These are phyloP conservation scores for Xylaria scruposa DNA, from an alignment of 495 filamentous ascomycete genomes.

Conservation along the genomic window DNA sequence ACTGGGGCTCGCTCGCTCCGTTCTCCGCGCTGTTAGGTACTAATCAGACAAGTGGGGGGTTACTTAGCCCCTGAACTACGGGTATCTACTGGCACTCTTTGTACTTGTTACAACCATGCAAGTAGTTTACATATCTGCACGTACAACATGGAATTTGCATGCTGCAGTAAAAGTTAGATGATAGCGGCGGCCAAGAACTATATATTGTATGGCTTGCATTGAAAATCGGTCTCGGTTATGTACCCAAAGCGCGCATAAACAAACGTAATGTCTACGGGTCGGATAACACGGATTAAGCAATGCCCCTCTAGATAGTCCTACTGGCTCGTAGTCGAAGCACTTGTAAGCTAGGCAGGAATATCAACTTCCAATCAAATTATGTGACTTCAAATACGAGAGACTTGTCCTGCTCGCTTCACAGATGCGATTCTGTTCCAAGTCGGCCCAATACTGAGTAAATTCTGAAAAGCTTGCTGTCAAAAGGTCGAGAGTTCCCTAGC, in stretches of 20 bases:
- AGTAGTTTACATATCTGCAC: background rate
- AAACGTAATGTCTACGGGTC: background rate
- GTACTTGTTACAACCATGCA: background rate
- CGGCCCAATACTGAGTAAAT: background rate
- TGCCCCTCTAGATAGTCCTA: background rate
- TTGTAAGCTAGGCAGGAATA: background rate
- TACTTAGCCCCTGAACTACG: slow-evolving; percentile 4
- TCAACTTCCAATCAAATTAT: background rate
- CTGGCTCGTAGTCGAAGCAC: background rate
- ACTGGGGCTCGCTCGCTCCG: background rate
- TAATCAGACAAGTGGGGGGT: background rate
- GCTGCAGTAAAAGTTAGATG: background rate
- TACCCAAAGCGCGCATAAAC: background rate
- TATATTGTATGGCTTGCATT: background rate
- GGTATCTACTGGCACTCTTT: background rate
- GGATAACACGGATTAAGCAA: slow-evolving; percentile 11
- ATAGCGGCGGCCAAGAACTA: background rate
- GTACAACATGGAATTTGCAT: background rate
- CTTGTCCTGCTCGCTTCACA: background rate
- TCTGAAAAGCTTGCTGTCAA: background rate
- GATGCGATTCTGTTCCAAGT: background rate
- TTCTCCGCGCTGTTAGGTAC: background rate
- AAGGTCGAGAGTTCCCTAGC: background rate
- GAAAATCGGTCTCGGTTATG: background rate
- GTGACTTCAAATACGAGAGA: background rate